Percentiles rank a stretch among this genome's conserved stretches.
Conservation (phyloP, 306 rosid genomes). For the Vachellia collinsii region DNA sequence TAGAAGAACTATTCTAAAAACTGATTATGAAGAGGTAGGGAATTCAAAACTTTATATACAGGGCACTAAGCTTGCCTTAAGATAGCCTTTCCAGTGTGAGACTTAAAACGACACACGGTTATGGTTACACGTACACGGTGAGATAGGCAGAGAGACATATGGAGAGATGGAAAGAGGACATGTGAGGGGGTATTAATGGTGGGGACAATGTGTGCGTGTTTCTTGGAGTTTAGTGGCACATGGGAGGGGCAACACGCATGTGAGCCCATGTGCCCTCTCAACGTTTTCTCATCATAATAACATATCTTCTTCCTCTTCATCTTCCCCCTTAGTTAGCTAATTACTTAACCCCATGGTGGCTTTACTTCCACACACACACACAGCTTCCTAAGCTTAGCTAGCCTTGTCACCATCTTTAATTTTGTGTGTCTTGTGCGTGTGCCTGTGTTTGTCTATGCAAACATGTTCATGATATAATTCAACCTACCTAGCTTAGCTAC, state of each 20-base stretch:
- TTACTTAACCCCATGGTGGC: not conserved
- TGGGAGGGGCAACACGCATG: conserved; percentile 70
- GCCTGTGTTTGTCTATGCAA: not conserved
- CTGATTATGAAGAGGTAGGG: too few species aligned
- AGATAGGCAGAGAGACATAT: not conserved
- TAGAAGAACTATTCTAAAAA: too few species aligned
- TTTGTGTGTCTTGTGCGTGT: conserved; percentile 26
- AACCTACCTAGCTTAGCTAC: not conserved
- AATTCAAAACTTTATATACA: too few species aligned
- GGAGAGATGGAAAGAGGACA: conserved; percentile 33
- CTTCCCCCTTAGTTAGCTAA: not conserved
- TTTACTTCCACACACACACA: not conserved
- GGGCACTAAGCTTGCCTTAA: too few species aligned
- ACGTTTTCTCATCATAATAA: not conserved
- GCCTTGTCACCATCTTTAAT: not conserved
- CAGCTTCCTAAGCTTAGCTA: not conserved
- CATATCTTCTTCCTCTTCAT: conserved; percentile 19
- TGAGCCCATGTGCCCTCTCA: conserved; percentile 77
- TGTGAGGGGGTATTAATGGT: conserved; percentile 79
- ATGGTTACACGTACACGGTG: not conserved
- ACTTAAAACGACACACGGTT: not conserved
- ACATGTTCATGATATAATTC: not conserved
- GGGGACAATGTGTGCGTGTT: conserved; percentile 56
- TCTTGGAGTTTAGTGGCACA: conserved; percentile 63
- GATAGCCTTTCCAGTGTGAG: too few species aligned